Percentiles rank a stretch among this genome's conserved stretches.
Evolutionary conservation across 1,284 basidiomycete genomes (phyloP).

Genomic region (Gastroboletus turbinatus): DNA sequence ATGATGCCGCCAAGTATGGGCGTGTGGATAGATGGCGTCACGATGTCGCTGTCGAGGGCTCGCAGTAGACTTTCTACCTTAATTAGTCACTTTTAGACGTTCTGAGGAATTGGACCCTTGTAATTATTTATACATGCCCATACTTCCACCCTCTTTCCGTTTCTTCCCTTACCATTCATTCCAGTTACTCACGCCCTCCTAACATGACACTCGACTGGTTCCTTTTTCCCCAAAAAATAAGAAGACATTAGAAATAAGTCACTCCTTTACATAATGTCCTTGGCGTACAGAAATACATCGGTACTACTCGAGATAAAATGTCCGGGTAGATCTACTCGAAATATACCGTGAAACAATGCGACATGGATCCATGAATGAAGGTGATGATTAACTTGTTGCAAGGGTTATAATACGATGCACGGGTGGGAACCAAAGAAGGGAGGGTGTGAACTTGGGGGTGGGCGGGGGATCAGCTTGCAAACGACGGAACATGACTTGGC

Average conservation of each 20-base stretch:
- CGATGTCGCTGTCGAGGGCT: constrained; percentile 70
- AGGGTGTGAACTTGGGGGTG: background rate
- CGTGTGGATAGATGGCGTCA: constrained; percentile 78
- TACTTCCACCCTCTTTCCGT: background rate
- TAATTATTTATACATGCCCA: constrained; percentile 2
- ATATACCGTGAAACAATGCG: constrained; percentile 38
- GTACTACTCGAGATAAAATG: constrained; percentile 32
- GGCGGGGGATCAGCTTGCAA: constrained; percentile 6
- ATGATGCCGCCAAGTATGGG: constrained; percentile 63
- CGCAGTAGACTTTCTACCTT: constrained; percentile 28
- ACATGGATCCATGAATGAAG: constrained; percentile 35
- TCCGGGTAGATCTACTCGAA: constrained; percentile 38
- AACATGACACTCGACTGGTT: constrained; percentile 1
- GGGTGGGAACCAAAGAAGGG: constrained; percentile 3
- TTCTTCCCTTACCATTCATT: background rate
- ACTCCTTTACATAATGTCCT: constrained; percentile 34
- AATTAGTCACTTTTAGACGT: constrained; percentile 5
- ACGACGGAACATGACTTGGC: constrained; percentile 12
- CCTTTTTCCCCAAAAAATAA: background rate
- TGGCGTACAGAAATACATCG: constrained; percentile 37
- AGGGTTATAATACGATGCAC: constrained; percentile 30
- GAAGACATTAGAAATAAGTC: constrained; percentile 33
- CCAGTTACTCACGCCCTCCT: constrained; percentile 5
- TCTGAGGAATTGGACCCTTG: constrained; percentile 12
- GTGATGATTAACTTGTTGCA: constrained; percentile 27